phyloP scores from a whole-genome alignment of 1,284 basidiomycete species.

The Wallemia mellicola region DNA sequence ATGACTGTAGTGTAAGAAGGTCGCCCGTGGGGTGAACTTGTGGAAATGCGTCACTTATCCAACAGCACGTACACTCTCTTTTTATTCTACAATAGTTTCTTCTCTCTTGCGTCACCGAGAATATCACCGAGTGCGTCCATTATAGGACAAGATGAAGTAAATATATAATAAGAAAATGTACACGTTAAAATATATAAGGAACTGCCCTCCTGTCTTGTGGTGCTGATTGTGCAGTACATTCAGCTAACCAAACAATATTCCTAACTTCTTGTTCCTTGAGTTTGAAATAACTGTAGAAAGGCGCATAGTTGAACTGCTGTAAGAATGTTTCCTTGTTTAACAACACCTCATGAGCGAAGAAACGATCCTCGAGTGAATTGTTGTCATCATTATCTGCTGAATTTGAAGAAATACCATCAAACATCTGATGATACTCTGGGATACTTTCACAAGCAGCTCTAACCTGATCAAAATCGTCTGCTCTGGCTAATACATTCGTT shows the following conservation, averaged over 20 bases:
- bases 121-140: no score
- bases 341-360: constrained; percentile 80
- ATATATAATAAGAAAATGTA: neutral
- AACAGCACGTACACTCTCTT: no score
- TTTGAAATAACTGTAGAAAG: constrained; percentile 83
- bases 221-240: constrained; percentile 16
- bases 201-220: neutral
- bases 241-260: constrained; percentile 88
- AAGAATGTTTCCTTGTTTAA: constrained; percentile 77
- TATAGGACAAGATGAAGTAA: no score
- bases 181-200: neutral
- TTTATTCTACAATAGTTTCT: no score
- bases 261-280: constrained; percentile 98
- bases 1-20: no score
- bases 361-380: constrained; percentile 57
- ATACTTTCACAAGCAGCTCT: constrained; percentile 61
- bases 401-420: constrained; percentile 20
- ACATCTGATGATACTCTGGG: constrained; percentile 69
- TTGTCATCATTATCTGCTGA: constrained; percentile 20
- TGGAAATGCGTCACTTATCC: no score
- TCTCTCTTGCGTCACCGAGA: no score
- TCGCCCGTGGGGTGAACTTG: no score
- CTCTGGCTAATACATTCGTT: constrained; percentile 72
- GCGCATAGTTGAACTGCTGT: constrained; percentile 76
- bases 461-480: constrained; percentile 87